Evolutionary conservation across 202 grass and related monocot genomes (phyloP).

Genomic region (Brachypodium distachyon): DNA sequence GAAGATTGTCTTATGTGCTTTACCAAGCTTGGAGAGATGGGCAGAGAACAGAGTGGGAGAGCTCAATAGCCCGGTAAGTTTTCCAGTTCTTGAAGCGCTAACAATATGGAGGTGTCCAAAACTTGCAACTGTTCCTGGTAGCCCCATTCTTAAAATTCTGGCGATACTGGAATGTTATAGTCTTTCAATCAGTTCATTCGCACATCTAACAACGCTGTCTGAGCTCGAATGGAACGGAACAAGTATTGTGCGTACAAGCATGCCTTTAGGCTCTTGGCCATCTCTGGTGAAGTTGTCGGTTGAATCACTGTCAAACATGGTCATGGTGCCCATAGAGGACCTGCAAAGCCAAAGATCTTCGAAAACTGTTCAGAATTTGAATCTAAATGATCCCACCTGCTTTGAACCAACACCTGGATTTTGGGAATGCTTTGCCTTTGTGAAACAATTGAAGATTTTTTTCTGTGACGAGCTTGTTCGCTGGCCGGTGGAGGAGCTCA

Average conservation of each 20-base stretch:
- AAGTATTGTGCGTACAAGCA: background rate
- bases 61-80: background rate
- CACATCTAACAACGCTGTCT: background rate
- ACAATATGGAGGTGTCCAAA: background rate
- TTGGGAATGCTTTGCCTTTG: background rate
- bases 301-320: background rate
- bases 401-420: background rate
- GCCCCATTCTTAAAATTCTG: background rate
- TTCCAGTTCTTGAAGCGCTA: background rate
- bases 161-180: background rate
- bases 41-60: background rate
- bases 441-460: background rate
- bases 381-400: rapidly evolving
- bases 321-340: background rate
- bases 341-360: background rate
- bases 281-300: background rate
- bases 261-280: background rate
- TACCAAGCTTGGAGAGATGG: slow-evolving; percentile 7
- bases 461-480: background rate
- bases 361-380: background rate
- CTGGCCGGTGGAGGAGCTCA: slow-evolving; percentile 7
- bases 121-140: background rate
- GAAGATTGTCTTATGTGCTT: rapidly evolving
- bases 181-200: background rate
- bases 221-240: background rate